Evolutionary conservation across 106 monocot genomes (phyloP), one percentile per base, ranked within the genome.

Genomic region (Dendrobium huoshanense): DNA sequence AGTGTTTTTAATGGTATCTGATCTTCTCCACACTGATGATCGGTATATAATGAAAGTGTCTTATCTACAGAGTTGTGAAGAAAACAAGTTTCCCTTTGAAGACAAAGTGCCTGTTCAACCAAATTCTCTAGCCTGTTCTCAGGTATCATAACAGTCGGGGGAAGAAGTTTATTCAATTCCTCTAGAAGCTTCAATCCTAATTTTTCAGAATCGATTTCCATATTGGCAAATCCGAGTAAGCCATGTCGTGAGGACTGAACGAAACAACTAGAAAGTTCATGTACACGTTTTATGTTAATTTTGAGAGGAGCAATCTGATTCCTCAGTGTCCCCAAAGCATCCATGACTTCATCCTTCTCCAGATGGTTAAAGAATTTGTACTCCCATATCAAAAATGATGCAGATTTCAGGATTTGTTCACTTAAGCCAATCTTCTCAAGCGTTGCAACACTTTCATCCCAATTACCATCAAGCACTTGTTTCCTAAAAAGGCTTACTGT

Each of bases 351-450:
- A 31, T 85, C 86, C 58, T 86, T 88, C 54, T 82, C 79, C 55
- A 95, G 78, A 82, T 87, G 86, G 83, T 92, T 86, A 80, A 92
- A 85, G 72, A 95, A 95, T 59, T 88, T 95, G 22, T 90, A 87
- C 44, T 92, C 87, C 79, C 85, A 80, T 75, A 93, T 84, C 51
- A 91, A 73, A 64, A 88, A 89, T 31, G 87, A 80, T 25, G 88
- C 78, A 75, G 84, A 82, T 22, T 84, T 85, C 47, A 85, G 41
- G 25, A 86, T 80, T 19, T 77, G 77, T 42, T 82, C 88, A 73
- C 83, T 78, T 17, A 84, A 73, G 18, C 84, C 89, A 44, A 87
- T 75, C 77, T 84, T 84, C 18, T 77, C 78, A 77, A 93, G 80
- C 15, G 90, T 79, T 77, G 55, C 72, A 41, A 93, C 78, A 64